Evolutionary conservation across 2,329 filamentous ascomycete genomes (phyloP).

Genomic region (Coniella vitis): DNA sequence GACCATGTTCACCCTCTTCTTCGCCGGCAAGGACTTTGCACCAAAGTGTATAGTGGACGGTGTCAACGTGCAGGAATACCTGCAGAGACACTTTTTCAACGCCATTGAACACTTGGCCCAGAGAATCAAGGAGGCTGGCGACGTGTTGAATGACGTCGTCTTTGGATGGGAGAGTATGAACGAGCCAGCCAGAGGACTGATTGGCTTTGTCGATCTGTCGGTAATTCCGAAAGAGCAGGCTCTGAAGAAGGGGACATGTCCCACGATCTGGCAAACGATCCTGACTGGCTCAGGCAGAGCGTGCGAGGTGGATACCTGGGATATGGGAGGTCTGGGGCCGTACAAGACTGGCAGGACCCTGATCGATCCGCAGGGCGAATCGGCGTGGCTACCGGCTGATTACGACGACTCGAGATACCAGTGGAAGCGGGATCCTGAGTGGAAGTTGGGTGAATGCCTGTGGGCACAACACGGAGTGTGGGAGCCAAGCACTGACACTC

Average conservation of each 20-base stretch:
- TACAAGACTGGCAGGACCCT: conserved; percentile 79
- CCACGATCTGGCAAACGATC: conserved; percentile 90
- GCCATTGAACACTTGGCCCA: conserved; percentile 76
- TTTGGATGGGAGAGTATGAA: conserved; percentile 97
- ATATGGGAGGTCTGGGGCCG: conserved; percentile 87
- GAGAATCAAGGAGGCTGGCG: conserved; percentile 82
- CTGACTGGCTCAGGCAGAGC: conserved; percentile 85
- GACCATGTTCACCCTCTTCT: conserved; percentile 92
- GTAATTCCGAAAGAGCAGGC: conserved; percentile 81
- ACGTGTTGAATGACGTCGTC: conserved; percentile 77
- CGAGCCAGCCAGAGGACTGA: conserved; percentile 83
- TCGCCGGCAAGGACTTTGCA: conserved; percentile 82
- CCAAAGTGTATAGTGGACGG: conserved; percentile 94
- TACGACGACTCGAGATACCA: conserved; percentile 86
- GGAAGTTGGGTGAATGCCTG: conserved; percentile 89
- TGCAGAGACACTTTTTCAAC: conserved; percentile 77
- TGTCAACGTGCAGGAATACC: conserved; percentile 91
- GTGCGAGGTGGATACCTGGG: conserved; percentile 86
- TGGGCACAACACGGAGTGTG: conserved; percentile 98
- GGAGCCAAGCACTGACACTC: conserved; percentile 70
- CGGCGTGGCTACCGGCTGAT: conserved; percentile 73
- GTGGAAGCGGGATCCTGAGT: conserved; percentile 79
- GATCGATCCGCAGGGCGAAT: conserved; percentile 80
- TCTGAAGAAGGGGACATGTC: conserved; percentile 84
- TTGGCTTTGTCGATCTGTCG: conserved; percentile 76